These are phyloP conservation scores for Ensete glaucum DNA, from an alignment of 176 grass and related monocot species.

Conservation along the genomic window DNA sequence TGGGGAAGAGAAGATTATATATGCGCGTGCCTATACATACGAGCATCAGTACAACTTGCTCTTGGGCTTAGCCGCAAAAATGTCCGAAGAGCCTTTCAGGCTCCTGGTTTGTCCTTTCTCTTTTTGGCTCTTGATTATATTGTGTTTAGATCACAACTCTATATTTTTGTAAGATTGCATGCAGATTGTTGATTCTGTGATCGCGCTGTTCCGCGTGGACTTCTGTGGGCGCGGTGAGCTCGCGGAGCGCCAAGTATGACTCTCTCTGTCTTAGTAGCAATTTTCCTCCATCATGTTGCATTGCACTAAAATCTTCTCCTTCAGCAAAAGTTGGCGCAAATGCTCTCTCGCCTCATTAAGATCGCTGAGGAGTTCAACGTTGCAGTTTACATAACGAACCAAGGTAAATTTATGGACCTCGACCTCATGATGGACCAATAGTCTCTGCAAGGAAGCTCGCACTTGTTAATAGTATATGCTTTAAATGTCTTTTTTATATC, in stretches of 20 bases:
- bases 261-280: not conserved
- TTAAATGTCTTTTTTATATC: too few species aligned
- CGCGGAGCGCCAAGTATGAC: slow-evolving; percentile 61
- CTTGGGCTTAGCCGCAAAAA: slow-evolving; percentile 84
- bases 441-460: too few species aligned
- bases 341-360: slow-evolving; percentile 81
- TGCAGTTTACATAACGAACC: slow-evolving; percentile 94
- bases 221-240: slow-evolving; percentile 83
- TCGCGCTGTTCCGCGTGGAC: slow-evolving; percentile 71
- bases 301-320: not conserved
- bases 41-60: slow-evolving; percentile 93
- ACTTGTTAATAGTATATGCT: too few species aligned
- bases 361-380: slow-evolving; percentile 95
- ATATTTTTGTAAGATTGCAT: slow-evolving; percentile 6
- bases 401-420: slow-evolving; percentile 32
- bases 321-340: slow-evolving; percentile 90
- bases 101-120: slow-evolving; percentile 32
- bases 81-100: slow-evolving; percentile 86
- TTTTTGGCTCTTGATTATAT: not conserved
- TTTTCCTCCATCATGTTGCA: not conserved
- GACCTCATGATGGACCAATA: not conserved
- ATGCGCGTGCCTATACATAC: slow-evolving; percentile 93
- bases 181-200: slow-evolving; percentile 89
- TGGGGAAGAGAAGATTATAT: slow-evolving; percentile 53
- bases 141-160: not conserved